A percentile compares a stretch with the other conserved stretches of the same genome.
Evolutionary conservation across 1,284 basidiomycete genomes (phyloP).

Genomic region (Bjerkandera adusta): DNA sequence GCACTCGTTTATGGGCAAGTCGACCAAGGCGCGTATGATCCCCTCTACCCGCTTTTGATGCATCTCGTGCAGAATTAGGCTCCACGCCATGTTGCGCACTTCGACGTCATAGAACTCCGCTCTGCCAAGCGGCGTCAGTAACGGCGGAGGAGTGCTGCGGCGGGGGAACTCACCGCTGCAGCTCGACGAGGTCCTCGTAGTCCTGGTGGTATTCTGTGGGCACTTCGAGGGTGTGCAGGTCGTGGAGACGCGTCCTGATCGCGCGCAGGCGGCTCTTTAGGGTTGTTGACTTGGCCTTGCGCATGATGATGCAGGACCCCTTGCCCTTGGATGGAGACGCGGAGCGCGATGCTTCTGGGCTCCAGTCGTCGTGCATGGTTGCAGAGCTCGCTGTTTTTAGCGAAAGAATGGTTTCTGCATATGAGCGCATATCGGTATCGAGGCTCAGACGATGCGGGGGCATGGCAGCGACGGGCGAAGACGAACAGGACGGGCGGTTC

Average conservation of each 20-base stretch:
- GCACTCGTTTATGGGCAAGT: neutral
- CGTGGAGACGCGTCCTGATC: neutral
- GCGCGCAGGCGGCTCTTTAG: neutral
- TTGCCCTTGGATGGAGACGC: neutral
- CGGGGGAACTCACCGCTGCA: neutral
- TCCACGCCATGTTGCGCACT: neutral
- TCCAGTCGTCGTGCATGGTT: neutral
- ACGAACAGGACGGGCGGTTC: too few relatives aligned
- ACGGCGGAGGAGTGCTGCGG: too few relatives aligned
- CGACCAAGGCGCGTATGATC: neutral
- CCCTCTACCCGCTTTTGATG: neutral
- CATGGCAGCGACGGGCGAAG: too few relatives aligned
- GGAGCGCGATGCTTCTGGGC: neutral
- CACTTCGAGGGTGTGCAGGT: too few relatives aligned
- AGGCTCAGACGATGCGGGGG: too few relatives aligned
- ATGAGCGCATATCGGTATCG: too few relatives aligned
- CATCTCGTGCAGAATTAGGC: constrained; percentile 2
- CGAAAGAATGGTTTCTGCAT: too few relatives aligned
- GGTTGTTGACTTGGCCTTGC: neutral
- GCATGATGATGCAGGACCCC: neutral
- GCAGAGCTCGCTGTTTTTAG: neutral
- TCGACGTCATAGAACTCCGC: neutral
- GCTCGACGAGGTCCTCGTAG: neutral
- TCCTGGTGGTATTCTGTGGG: too few relatives aligned
- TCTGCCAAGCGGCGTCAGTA: too few relatives aligned